phyloP scores from a whole-genome alignment of 2,329 filamentous ascomycete genomes.

The Exophiala oligosperma region DNA sequence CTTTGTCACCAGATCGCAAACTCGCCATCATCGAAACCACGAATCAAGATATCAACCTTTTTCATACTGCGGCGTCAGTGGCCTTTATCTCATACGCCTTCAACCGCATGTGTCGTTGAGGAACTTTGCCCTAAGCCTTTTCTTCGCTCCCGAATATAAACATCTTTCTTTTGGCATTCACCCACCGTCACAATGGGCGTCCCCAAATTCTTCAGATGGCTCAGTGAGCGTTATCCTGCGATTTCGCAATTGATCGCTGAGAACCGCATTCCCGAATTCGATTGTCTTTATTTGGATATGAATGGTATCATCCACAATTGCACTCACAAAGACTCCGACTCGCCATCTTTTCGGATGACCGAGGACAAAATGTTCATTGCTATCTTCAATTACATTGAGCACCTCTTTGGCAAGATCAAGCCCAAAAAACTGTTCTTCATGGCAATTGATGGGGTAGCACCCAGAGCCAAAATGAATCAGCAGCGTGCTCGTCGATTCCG shows the following conservation, averaged over 20 bases:
- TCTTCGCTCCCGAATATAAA: slow-evolving; percentile 9
- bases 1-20: not conserved
- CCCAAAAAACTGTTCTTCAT: slow-evolving; percentile 99
- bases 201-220: slow-evolving; percentile 94
- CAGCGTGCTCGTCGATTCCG: slow-evolving; percentile 93
- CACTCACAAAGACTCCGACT: slow-evolving; percentile 94
- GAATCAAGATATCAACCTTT: not conserved
- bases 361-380: slow-evolving; percentile 99
- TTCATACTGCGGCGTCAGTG: not conserved
- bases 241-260: slow-evolving; percentile 98
- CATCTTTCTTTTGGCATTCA: slow-evolving; percentile 22
- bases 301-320: slow-evolving; percentile 99
- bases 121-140: not conserved
- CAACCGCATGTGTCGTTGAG: not conserved
- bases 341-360: slow-evolving; percentile 85
- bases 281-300: slow-evolving; percentile 87
- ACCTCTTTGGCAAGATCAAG: slow-evolving; percentile 97
- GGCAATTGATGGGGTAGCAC: slow-evolving; percentile 97
- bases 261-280: slow-evolving; percentile 98
- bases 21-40: not conserved
- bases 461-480: slow-evolving; percentile 99
- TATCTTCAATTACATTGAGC: slow-evolving; percentile 99
- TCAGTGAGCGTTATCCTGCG: slow-evolving; percentile 96
- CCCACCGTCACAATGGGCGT: slow-evolving; percentile 60
- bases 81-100: not conserved